phyloP scores from a whole-genome alignment of 768 basidiomycete species.

The Trametes villosa region DNA sequence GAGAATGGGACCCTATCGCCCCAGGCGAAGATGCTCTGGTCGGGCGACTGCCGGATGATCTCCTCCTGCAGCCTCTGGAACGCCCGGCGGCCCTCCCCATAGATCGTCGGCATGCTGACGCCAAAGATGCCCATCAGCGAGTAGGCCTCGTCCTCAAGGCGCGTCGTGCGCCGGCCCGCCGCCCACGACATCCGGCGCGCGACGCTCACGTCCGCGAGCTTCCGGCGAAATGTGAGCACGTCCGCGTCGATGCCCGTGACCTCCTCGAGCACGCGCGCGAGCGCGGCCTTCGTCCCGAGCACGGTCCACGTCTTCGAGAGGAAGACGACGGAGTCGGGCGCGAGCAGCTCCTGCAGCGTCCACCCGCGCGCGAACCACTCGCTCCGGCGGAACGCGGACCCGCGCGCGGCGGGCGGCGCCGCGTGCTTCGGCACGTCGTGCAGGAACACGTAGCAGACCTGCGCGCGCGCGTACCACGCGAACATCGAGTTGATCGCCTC shows the following conservation, averaged over 20 bases:
- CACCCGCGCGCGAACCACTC: slow-evolving; percentile 5
- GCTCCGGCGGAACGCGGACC: not conserved
- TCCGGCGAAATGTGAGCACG: slow-evolving; percentile 15
- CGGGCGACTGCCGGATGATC: slow-evolving; percentile 18
- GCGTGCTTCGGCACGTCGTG: not conserved
- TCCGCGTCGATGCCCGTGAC: slow-evolving; percentile 20
- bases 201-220: slow-evolving; percentile 18
- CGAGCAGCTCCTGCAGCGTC: slow-evolving; percentile 13
- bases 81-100: slow-evolving; percentile 18
- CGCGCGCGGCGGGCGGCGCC: not conserved
- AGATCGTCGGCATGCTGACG: slow-evolving; percentile 17
- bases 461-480: not conserved
- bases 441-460: slow-evolving; percentile 4
- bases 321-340: slow-evolving; percentile 12
- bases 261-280: slow-evolving; percentile 11
- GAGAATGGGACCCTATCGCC: slow-evolving; percentile 9
- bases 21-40: slow-evolving; percentile 22
- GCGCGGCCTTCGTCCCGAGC: slow-evolving; percentile 18
- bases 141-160: slow-evolving; percentile 23
- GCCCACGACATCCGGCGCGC: slow-evolving; percentile 26
- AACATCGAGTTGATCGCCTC: slow-evolving; percentile 5
- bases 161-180: slow-evolving; percentile 14
- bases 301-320: slow-evolving; percentile 11
- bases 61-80: slow-evolving; percentile 19
- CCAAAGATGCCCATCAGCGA: slow-evolving; percentile 22